A percentile compares a stretch with the other conserved stretches of the same genome.
Evolutionary conservation across 495 filamentous ascomycete species (phyloP).

Genomic region (Talaromyces wortmannii): DNA sequence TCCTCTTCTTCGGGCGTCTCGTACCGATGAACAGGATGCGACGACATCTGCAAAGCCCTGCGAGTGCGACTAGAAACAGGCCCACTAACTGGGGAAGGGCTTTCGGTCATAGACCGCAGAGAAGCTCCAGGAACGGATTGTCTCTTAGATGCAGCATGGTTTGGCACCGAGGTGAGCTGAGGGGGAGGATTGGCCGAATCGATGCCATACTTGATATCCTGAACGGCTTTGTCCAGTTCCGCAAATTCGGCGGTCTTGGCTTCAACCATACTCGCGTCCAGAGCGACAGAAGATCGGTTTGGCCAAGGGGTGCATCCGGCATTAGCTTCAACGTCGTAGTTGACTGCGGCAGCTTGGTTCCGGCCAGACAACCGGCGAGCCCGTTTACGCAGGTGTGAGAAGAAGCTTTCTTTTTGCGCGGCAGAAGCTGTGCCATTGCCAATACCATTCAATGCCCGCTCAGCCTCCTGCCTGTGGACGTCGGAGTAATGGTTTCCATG

Average conservation of each 20-base stretch:
- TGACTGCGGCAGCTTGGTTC: conserved; percentile 60
- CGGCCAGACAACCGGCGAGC: conserved; percentile 89
- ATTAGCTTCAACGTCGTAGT: conserved; percentile 85
- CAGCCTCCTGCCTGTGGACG: conserved; percentile 82
- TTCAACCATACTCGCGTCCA: conserved; percentile 53
- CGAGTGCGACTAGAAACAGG: conserved; percentile 81
- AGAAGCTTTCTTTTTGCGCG: conserved; percentile 87
- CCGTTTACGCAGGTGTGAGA: conserved; percentile 92
- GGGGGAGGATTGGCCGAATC: conserved; percentile 50
- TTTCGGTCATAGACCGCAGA: conserved; percentile 56
- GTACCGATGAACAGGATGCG: conserved; percentile 68
- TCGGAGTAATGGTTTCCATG: conserved; percentile 85
- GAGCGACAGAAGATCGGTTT: conserved; percentile 74
- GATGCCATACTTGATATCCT: conserved; percentile 58
- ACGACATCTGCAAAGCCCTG: conserved; percentile 68
- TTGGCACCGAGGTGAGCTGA: conserved; percentile 35
- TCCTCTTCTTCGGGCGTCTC: conserved; percentile 97
- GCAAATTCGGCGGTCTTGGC: conserved; percentile 47
- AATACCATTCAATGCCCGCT: conserved; percentile 82
- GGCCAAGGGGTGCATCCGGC: conserved; percentile 87
- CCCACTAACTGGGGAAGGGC: conserved; percentile 41
- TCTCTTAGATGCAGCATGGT: conserved; percentile 50
- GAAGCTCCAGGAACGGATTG: conserved; percentile 70
- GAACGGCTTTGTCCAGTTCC: conserved; percentile 74
- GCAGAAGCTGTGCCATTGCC: conserved; percentile 52